phyloP scores from a whole-genome alignment of 257 asterid genomes.

The Nyctanthes arbortristis region DNA sequence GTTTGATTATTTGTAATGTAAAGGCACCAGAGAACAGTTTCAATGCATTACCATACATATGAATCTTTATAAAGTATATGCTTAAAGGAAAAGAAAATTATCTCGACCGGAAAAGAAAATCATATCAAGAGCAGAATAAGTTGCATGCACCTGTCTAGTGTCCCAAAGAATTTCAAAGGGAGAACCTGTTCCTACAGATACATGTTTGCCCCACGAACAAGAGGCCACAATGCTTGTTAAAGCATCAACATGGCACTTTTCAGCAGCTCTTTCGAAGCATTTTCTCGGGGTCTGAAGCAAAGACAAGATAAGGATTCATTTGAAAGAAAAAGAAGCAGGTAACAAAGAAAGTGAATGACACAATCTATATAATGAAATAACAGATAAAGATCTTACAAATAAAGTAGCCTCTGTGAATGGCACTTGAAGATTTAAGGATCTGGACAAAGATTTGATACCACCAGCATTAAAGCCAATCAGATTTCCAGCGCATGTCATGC shows the following conservation, averaged over 20 bases:
- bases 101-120: neutral
- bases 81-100: too few relatives aligned
- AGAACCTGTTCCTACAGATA: constrained; percentile 93
- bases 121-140: constrained; percentile 13
- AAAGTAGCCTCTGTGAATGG: constrained; percentile 93
- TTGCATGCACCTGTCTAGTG: constrained; percentile 62
- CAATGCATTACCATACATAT: constrained; percentile 10
- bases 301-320: constrained; percentile 9
- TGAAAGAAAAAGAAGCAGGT: constrained; percentile 26
- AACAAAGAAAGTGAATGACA: constrained; percentile 4
- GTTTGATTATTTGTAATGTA: neutral
- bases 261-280: constrained; percentile 97
- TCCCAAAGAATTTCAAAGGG: constrained; percentile 89
- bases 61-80: neutral
- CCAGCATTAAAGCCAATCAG: constrained; percentile 90
- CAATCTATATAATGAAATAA: constrained; percentile 9
- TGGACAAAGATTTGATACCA: constrained; percentile 83
- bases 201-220: constrained; percentile 98
- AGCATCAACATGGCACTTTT: constrained; percentile 83
- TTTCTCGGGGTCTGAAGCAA: constrained; percentile 78
- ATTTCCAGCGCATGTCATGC: constrained; percentile 93
- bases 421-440: constrained; percentile 73
- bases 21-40: constrained; percentile 9
- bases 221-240: constrained; percentile 89
- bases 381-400: constrained; percentile 57